Conservation (phyloP, 2,329 filamentous ascomycete genomes). For the Venturia nashicola region DNA sequence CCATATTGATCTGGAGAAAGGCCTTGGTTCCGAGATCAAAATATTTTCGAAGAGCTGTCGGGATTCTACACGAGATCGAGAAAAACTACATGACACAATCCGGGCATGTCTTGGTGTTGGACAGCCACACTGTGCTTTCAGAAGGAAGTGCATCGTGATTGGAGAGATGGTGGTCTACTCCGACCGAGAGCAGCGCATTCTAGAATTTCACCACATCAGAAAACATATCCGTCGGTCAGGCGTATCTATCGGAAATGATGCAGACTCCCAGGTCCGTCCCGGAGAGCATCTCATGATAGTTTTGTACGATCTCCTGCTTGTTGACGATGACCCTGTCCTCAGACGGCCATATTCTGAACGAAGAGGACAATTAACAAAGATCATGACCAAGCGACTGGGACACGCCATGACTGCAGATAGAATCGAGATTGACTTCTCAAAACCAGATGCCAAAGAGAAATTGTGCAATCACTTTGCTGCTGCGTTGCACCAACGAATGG, state of each 20-base stretch:
- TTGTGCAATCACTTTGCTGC: conserved; percentile 55
- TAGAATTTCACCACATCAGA: conserved; percentile 71
- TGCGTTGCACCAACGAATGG: conserved; percentile 53
- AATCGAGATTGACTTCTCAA: conserved; percentile 54
- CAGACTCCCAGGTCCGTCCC: conserved; percentile 50
- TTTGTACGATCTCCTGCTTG: conserved; percentile 47
- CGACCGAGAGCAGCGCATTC: conserved; percentile 49
- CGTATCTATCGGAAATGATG: conserved; percentile 50
- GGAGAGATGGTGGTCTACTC: conserved; percentile 74
- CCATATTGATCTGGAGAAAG: conserved; percentile 57
- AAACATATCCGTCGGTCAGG: conserved; percentile 69
- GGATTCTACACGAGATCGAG: conserved; percentile 65
- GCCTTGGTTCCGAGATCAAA: conserved; percentile 42
- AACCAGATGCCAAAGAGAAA: conserved; percentile 35
- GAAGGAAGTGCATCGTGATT: conserved; percentile 61
- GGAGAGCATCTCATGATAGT: conserved; percentile 49
- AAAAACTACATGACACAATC: conserved; percentile 50
- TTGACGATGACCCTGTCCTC: conserved; percentile 43
- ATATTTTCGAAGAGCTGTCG: conserved; percentile 92
- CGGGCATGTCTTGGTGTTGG: conserved; percentile 52
- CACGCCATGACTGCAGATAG: conserved; percentile 55
- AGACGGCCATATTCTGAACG: conserved; percentile 46
- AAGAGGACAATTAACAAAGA: conserved; percentile 44
- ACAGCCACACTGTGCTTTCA: conserved; percentile 44
- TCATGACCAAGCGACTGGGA: conserved; percentile 46